Evolutionary conservation across 192 early-diverging fungal genomes (phyloP).

Genomic region (Geranomyces michiganensis): DNA sequence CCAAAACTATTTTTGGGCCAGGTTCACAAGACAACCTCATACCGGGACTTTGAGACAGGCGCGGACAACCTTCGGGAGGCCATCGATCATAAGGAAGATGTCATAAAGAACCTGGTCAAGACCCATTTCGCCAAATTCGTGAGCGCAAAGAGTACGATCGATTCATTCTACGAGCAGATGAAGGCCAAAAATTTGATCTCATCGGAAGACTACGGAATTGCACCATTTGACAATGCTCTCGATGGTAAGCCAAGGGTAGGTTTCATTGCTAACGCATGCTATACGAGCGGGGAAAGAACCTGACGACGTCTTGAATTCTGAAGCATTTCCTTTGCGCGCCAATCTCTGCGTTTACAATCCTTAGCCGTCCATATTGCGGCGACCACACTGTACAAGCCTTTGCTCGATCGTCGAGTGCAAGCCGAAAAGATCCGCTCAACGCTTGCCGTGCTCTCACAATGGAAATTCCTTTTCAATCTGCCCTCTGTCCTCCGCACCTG

Average conservation of each 20-base stretch:
- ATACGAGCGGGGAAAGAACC: too few relatives aligned
- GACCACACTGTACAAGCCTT: constrained; percentile 80
- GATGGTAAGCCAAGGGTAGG: constrained; percentile 58
- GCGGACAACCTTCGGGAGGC: constrained; percentile 69
- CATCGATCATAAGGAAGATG: constrained; percentile 82
- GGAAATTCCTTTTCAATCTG: constrained; percentile 97
- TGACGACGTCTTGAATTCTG: not conserved
- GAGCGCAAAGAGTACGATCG: constrained; percentile 91
- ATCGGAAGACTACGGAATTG: constrained; percentile 78
- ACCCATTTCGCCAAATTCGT: constrained; percentile 98
- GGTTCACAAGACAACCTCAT: constrained; percentile 85
- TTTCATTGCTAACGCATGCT: not conserved
- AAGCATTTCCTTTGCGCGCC: not conserved
- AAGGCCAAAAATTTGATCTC: constrained; percentile 79
- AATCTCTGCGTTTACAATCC: constrained; percentile 12
- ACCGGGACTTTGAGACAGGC: constrained; percentile 78
- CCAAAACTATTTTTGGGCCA: constrained; percentile 76
- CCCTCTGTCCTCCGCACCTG: constrained; percentile 84
- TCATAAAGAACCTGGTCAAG: constrained; percentile 86
- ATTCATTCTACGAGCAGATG: constrained; percentile 90
- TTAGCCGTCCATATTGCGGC: constrained; percentile 69
- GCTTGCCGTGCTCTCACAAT: constrained; percentile 88
- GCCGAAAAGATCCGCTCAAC: constrained; percentile 91
- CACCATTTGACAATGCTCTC: constrained; percentile 67
- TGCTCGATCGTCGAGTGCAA: constrained; percentile 80